Base-by-base conservation (phyloP, 441 rosid species). In the Adansonia madagascariensis region DNA sequence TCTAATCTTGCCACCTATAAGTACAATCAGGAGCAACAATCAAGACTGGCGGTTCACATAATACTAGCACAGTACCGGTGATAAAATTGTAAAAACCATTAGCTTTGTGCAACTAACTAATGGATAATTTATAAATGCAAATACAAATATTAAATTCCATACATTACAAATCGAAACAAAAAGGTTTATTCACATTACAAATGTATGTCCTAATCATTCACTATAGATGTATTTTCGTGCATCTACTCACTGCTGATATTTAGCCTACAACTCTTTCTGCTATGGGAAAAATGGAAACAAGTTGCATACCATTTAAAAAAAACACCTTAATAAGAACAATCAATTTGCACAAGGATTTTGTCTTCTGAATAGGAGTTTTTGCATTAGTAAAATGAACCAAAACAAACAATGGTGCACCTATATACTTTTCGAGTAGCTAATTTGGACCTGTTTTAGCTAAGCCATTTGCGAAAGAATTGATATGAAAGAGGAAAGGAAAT, bases 1-100 rank as follows among this genome's bases (percentile, higher is more conserved):
- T 90, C 91, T 75, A 97, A 91, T 84, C 92, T 92, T 83, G 81
- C 87, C 79, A 97, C 98, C 98, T 93, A 74, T 27, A 57, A 44
- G 47, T 68, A 35, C 68, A 77, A 46, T 12, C 15, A 67, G 22
- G 8, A 67, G 65, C 20, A 53, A 46, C 64, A 24, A 55, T 68
- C 79, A 76, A 47, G 43, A 49, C 18, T 31, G 20, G 20, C 39
- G 43, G 24, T 27, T 62, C 17, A 1, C 61, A 63, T 35, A 63
- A 49, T 12, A 57, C 14, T 57, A 20, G 35, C 52, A 57, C 53
- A 11, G 27, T 14, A 17, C 18, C 39, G 3, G 50, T 2, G 6
- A 53, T 27, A 39, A 41, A 55, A 27, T 12, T 41, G 14, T 8
- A 24, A 31, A 63, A 72, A 11, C 63, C 64, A 72, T 55, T 55